Evolutionary conservation across 179 eudicot genomes (phyloP).

Genomic region (Drosera spatulata): DNA sequence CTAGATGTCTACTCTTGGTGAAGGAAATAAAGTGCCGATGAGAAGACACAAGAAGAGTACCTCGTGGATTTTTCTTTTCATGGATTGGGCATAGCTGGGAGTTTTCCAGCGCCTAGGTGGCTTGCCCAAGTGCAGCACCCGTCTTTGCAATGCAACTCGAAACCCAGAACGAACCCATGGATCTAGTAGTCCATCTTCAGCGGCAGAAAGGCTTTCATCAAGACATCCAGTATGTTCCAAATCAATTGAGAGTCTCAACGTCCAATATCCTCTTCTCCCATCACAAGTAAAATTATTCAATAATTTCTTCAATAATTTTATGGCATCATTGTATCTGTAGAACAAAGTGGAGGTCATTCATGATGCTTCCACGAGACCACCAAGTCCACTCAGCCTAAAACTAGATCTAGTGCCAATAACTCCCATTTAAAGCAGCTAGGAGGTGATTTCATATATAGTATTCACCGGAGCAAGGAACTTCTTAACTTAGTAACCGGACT

Average conservation of each 20-base stretch:
- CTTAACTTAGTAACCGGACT: no score
- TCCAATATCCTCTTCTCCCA: slow-evolving; percentile 96
- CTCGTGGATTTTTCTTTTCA: slow-evolving; percentile 76
- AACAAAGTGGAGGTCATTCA: neutral
- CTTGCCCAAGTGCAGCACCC: slow-evolving; percentile 75
- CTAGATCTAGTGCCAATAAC: no score
- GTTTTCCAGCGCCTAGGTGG: slow-evolving; percentile 96
- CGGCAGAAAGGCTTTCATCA: slow-evolving; percentile 74
- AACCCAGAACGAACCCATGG: slow-evolving; percentile 96
- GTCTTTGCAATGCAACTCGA: slow-evolving; percentile 73
- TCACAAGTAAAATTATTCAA: slow-evolving; percentile 36
- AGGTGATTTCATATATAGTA: no score
- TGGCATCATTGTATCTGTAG: slow-evolving; percentile 71
- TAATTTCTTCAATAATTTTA: slow-evolving; percentile 41
- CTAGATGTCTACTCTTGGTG: no score
- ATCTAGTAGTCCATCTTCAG: slow-evolving; percentile 71
- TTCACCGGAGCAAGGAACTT: no score
- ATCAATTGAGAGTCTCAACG: slow-evolving; percentile 78
- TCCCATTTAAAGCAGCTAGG: no score
- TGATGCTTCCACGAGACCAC: neutral
- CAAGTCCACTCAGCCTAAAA: no score
- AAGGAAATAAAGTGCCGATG: neutral
- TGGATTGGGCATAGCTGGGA: slow-evolving; percentile 60
- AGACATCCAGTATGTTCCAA: slow-evolving; percentile 69
- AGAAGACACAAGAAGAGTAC: slow-evolving; percentile 17